These are phyloP conservation scores for Nakazawaea peltata DNA, from an alignment of 805 yeast genomes.

Conservation along the genomic window DNA sequence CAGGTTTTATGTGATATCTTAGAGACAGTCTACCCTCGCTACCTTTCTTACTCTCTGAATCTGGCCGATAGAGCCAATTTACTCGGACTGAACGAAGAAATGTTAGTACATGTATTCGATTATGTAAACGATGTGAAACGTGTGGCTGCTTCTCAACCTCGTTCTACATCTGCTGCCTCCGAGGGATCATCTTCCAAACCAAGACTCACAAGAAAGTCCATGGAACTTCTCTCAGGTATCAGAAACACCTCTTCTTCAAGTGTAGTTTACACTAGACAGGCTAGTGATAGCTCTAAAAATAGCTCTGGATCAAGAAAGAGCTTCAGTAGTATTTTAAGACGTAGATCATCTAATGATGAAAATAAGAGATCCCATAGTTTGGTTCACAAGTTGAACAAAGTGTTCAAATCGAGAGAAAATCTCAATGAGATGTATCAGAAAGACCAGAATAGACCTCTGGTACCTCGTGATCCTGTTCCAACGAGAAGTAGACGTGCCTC, in stretches of 20 bases:
- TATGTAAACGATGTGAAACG: too few relatives aligned
- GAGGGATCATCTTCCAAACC: too few relatives aligned
- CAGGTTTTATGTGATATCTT: constrained; percentile 1
- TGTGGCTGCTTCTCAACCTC: too few relatives aligned
- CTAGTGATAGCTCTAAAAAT: background rate
- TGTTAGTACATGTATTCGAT: too few relatives aligned
- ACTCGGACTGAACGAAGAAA: background rate
- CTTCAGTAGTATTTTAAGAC: constrained; percentile 1
- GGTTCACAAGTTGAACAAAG: background rate
- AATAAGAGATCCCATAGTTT: constrained; percentile 2
- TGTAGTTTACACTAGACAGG: constrained; percentile 2
- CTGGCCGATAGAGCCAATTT: background rate
- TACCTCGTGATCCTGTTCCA: too few relatives aligned
- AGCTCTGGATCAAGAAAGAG: constrained; percentile 5
- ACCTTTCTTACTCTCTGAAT: constrained; percentile 3
- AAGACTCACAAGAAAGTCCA: background rate
- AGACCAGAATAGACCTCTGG: too few relatives aligned
- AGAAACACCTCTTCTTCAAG: constrained; percentile 6
- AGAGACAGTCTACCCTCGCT: constrained; percentile 2
- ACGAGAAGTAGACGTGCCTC: too few relatives aligned
- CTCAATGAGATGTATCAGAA: background rate
- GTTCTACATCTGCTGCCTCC: too few relatives aligned
- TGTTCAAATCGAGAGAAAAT: constrained; percentile 1
- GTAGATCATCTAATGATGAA: constrained; percentile 1
- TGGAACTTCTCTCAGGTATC: constrained; percentile 1